phyloP scores from a whole-genome alignment of 306 rosid genomes.

The Cucurbita pepo region DNA sequence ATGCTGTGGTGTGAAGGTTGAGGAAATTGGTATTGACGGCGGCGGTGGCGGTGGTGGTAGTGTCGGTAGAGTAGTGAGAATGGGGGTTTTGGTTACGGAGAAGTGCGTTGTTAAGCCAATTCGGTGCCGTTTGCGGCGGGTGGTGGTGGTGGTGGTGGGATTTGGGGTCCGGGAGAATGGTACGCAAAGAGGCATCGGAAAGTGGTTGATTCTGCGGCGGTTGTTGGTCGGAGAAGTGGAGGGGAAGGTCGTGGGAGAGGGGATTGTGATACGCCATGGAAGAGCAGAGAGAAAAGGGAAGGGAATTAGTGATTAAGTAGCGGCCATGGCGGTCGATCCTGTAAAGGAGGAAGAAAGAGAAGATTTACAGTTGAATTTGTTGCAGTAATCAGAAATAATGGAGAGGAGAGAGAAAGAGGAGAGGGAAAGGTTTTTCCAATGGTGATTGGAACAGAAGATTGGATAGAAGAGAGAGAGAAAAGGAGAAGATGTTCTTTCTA shows the following conservation, averaged over 20 bases:
- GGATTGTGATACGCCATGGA: slow-evolving; percentile 76
- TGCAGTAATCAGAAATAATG: slow-evolving; percentile 9
- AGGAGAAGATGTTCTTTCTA: not conserved
- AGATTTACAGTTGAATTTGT: not conserved
- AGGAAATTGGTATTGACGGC: slow-evolving; percentile 40
- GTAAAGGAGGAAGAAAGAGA: not conserved
- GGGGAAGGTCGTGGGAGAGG: slow-evolving; percentile 56
- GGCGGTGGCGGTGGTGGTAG: slow-evolving; percentile 11
- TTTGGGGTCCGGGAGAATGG: slow-evolving; percentile 25
- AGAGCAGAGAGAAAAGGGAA: not conserved
- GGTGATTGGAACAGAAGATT: not conserved
- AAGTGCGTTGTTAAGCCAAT: slow-evolving; percentile 96
- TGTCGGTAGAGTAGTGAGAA: slow-evolving; percentile 28
- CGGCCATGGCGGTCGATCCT: not conserved
- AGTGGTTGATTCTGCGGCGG: slow-evolving; percentile 28
- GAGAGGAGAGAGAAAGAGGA: not conserved
- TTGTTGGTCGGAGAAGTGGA: slow-evolving; percentile 49
- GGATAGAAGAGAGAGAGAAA: not conserved
- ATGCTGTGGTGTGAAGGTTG: slow-evolving; percentile 61
- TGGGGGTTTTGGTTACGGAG: slow-evolving; percentile 43
- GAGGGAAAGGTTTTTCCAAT: not conserved
- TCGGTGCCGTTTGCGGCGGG: slow-evolving; percentile 57
- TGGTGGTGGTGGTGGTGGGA: slow-evolving; percentile 27
- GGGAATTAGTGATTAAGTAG: not conserved
- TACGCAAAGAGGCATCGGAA: slow-evolving; percentile 14